These are phyloP conservation scores for Schizosaccharomyces versatilis DNA, from an alignment of 1,139 yeast genomes.

Conservation along the genomic window DNA sequence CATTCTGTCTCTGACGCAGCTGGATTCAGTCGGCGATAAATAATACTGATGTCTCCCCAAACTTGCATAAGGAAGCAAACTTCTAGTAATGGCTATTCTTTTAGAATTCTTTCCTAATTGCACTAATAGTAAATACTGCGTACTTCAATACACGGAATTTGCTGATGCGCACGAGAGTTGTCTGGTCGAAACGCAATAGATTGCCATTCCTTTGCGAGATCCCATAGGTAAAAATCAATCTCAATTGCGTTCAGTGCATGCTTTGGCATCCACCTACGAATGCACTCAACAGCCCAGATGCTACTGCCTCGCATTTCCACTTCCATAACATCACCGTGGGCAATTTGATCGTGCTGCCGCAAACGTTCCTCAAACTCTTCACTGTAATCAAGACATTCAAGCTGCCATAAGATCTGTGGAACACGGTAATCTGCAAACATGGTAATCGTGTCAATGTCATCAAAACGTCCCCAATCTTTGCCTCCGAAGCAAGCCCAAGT, in stretches of 20 bases:
- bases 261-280: slow-evolving; percentile 12
- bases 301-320: slow-evolving; percentile 24
- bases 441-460: slow-evolving; percentile 23
- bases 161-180: not conserved
- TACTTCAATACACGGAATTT: not conserved
- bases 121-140: not conserved
- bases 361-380: slow-evolving; percentile 15
- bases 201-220: slow-evolving; percentile 24
- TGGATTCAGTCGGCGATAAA: not conserved
- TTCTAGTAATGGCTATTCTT: not conserved
- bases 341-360: slow-evolving; percentile 13
- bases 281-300: slow-evolving; percentile 23
- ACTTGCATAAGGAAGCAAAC: too few relatives aligned
- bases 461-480: slow-evolving; percentile 19
- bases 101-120: not conserved
- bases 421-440: slow-evolving; percentile 29
- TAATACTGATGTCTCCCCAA: not conserved
- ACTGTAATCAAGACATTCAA: slow-evolving; percentile 22
- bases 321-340: slow-evolving; percentile 19
- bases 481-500: slow-evolving; percentile 26
- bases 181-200: slow-evolving; percentile 4
- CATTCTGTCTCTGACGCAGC: not conserved
- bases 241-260: slow-evolving; percentile 20
- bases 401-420: slow-evolving; percentile 23
- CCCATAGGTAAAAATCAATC: slow-evolving; percentile 26